Percentiles rank a stretch among this genome's conserved stretches.
Evolutionary conservation across 371 early-diverging fungal genomes (phyloP).

Genomic region (Conidiobolus coronatus): DNA sequence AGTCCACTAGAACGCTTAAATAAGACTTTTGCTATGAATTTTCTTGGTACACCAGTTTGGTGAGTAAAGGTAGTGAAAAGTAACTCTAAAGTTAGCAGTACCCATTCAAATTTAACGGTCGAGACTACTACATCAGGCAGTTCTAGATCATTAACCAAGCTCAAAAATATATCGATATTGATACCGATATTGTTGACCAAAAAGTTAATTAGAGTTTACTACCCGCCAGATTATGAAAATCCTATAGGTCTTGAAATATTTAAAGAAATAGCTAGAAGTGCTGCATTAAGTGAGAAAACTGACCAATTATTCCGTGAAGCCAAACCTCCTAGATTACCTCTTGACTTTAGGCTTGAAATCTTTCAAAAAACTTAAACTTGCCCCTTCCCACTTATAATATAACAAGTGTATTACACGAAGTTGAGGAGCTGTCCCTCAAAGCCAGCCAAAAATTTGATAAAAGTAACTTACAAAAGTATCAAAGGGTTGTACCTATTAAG

Average conservation of each 20-base stretch:
- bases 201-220: conserved; percentile 69
- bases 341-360: conserved; percentile 4
- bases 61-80: no score
- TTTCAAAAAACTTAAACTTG: no score
- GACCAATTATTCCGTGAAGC: conserved; percentile 73
- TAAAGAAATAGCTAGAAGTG: conserved; percentile 68
- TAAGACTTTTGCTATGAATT: no score
- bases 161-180: conserved; percentile 62
- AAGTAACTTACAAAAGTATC: no score
- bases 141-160: conserved; percentile 45
- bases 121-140: no score
- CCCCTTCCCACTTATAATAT: no score
- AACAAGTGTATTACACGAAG: no score
- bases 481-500: no score
- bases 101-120: not conserved
- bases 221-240: conserved; percentile 58
- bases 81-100: not conserved
- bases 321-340: conserved; percentile 17
- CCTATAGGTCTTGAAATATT: conserved; percentile 74
- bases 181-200: conserved; percentile 48
- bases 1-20: no score
- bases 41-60: no score
- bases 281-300: conserved; percentile 56
- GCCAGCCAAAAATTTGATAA: no score
- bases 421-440: no score